phyloP scores from a whole-genome alignment of 208 protist genomes.

The Leishmania turanica region DNA sequence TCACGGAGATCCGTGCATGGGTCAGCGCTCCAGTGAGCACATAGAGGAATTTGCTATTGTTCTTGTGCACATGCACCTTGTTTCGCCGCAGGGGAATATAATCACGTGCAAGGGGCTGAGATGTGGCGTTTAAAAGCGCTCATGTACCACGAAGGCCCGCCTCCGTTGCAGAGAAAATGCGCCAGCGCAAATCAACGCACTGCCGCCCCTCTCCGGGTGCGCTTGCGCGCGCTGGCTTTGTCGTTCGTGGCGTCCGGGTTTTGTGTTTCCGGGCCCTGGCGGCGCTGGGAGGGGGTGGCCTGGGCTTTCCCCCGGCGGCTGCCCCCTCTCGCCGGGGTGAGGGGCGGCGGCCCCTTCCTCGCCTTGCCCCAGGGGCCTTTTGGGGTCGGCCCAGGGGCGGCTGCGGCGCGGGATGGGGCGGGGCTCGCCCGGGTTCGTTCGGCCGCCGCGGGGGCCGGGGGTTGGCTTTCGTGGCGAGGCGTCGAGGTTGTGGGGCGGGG shows the following conservation, averaged over 20 bases:
- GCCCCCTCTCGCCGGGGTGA: too few relatives aligned
- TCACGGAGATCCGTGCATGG: neutral
- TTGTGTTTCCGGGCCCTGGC: neutral
- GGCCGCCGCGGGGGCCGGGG: too few relatives aligned
- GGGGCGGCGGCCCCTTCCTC: too few relatives aligned
- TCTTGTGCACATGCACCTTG: neutral
- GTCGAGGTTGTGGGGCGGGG: too few relatives aligned
- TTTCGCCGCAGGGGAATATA: neutral
- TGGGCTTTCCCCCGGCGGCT: neutral
- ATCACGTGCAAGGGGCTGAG: neutral
- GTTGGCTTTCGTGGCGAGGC: too few relatives aligned
- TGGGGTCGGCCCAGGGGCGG: too few relatives aligned
- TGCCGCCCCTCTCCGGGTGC: neutral
- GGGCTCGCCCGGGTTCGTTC: neutral
- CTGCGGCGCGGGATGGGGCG: neutral
- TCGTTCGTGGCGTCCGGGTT: neutral
- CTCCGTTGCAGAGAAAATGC: neutral
- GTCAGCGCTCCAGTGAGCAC: neutral
- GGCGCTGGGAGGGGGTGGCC: neutral
- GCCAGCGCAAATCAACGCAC: neutral
- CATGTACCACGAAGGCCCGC: neutral
- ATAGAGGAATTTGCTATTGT: too few relatives aligned
- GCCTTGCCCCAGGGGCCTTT: too few relatives aligned
- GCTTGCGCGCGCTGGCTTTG: neutral
- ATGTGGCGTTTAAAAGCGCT: neutral